Evolutionary conservation across 441 rosid genomes (phyloP).

Genomic region (Pelargonium citronellum): DNA sequence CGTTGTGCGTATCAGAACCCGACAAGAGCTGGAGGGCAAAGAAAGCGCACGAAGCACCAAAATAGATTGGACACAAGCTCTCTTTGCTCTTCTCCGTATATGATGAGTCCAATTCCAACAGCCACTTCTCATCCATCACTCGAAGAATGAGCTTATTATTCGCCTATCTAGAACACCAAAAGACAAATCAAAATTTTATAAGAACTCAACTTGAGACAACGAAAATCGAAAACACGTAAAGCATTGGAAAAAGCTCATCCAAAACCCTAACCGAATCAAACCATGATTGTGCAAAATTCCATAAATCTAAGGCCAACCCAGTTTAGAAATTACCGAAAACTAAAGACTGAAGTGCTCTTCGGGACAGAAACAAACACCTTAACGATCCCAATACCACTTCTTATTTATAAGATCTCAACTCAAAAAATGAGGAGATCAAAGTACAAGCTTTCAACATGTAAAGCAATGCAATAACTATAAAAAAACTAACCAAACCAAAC

Average conservation of each 20-base stretch:
- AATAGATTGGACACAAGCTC: constrained; percentile 44
- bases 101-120: background rate
- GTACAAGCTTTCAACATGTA: constrained; percentile 25
- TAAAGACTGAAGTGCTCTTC: too few species aligned
- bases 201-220: background rate
- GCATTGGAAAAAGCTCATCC: too few species aligned
- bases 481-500: too few species aligned
- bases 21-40: constrained; percentile 40
- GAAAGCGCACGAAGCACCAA: constrained; percentile 62
- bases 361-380: too few species aligned
- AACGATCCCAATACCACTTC: too few species aligned
- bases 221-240: background rate
- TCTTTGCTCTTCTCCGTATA: constrained; percentile 21
- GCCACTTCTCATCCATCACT: constrained; percentile 39
- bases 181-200: background rate
- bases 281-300: too few species aligned
- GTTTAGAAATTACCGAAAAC: too few species aligned
- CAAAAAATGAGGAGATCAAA: constrained; percentile 9
- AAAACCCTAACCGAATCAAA: too few species aligned
- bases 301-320: too few species aligned
- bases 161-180: constrained; percentile 24
- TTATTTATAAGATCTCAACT: background rate
- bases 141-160: constrained; percentile 17
- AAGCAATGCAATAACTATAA: constrained; percentile 26
- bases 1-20: constrained; percentile 34